Evolutionary conservation across 352 stramenopile species (phyloP), one percentile per base, ranked within the genome.

Genomic region (Phytophthora pini): DNA sequence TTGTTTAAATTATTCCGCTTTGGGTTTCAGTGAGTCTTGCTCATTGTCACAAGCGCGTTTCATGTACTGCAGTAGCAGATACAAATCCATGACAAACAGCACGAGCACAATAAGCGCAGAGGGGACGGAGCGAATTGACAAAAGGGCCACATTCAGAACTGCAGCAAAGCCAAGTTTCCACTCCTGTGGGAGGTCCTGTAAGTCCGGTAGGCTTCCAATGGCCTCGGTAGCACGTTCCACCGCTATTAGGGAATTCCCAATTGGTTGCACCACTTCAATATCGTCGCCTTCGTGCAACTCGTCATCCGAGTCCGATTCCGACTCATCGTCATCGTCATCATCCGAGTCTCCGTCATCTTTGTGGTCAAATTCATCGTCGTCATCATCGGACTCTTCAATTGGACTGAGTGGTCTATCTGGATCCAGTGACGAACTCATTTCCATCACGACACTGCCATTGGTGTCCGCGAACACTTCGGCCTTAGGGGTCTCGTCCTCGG

Each of bases 281-380:
- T 66, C 39, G 31, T 77, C 60, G 27, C 24, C 56, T 29, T 81
- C 48, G 11, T 74, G 60, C 10, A 66, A 36, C 11, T 73, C 73
- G 22, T 77, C 69, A 29, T 74, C 70, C 0, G 68, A 70, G 12
- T 74, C 66, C 9, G 72, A 77, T 22, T 82, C 74, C 2, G 61
- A 74, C 17, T 79, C 70, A 51, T 68, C 52, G n/a, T 75, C 57
- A 7, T 74, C 65, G 15, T 76, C 61, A 22, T 79, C 72, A 12
- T 80, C 75, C 8, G 68, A 77, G 7, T 79, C 66, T 9, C 79
- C 69, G 11, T 78, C 65, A 24, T 68, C 74, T 34, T 86, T 77
- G 5, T 77, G 68, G 1, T 74, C 65, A 8, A 77, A 80, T 1
- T 82, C 73, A 22, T 80, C 72, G 7, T 80, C 64, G 10, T 74